A percentile compares a stretch with the other conserved stretches of the same genome.
These are phyloP conservation scores for Fusarium begoniae DNA, from an alignment of 2,329 filamentous ascomycete species.

Conservation along the genomic window DNA sequence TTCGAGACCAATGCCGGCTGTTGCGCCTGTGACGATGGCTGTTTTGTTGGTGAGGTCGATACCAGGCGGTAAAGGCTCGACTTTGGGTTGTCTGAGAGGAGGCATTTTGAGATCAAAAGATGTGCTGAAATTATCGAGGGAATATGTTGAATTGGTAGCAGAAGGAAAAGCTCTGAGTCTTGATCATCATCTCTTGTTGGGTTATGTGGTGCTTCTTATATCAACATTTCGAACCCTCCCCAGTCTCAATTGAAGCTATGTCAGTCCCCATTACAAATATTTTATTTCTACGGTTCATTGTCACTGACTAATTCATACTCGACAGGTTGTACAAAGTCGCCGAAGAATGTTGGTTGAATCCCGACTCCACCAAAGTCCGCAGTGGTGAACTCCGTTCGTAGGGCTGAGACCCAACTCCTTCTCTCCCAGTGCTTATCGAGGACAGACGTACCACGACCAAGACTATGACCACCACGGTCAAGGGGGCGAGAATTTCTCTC, in stretches of 20 bases:
- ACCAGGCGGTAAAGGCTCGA: constrained; percentile 22
- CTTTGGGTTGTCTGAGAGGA: constrained; percentile 14
- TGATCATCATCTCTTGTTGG: neutral
- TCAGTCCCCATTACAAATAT: neutral
- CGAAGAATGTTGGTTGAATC: neutral
- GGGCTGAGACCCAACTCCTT: neutral
- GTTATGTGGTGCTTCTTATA: neutral
- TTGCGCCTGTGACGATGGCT: constrained; percentile 55
- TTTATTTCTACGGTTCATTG: too few species aligned
- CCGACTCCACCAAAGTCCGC: neutral
- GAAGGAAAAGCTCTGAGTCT: neutral
- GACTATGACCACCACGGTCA: neutral
- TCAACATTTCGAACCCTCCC: neutral
- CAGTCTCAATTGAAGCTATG: too few species aligned
- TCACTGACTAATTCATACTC: neutral
- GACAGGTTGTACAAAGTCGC: neutral
- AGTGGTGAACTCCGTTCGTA: neutral
- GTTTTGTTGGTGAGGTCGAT: constrained; percentile 42
- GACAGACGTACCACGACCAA: neutral
- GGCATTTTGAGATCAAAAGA: neutral
- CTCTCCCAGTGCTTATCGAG: too few species aligned
- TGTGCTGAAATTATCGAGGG: fast-evolving
- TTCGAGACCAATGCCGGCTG: constrained; percentile 54
- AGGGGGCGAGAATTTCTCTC: neutral
- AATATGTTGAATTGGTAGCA: too few species aligned